A percentile compares a stretch with the other conserved stretches of the same genome.
Conservation (phyloP, 192 early-diverging fungal species). For the Umbelopsis ramanniana region DNA sequence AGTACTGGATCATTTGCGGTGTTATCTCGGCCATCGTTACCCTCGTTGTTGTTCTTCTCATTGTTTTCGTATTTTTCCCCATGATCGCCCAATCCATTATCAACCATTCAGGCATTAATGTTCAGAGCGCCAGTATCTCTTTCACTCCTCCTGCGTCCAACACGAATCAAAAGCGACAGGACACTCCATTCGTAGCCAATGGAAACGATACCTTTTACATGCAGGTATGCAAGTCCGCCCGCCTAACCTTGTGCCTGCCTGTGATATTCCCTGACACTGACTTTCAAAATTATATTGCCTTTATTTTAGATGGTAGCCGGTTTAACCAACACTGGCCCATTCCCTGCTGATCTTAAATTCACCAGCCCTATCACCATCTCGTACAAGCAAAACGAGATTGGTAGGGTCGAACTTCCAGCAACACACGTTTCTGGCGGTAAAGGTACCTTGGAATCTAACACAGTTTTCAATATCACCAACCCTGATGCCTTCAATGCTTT, state of each 20-base stretch:
- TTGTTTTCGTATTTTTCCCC: slow-evolving; percentile 58
- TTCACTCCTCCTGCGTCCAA: slow-evolving; percentile 28
- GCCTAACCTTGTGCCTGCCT: too few species aligned
- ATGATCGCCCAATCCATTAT: slow-evolving; percentile 52
- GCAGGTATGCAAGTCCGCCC: neutral
- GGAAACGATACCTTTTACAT: slow-evolving; percentile 13
- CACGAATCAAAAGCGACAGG: neutral
- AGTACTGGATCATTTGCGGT: slow-evolving; percentile 59
- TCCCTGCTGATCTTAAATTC: slow-evolving; percentile 54
- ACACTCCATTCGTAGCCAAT: neutral
- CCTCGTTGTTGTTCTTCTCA: slow-evolving; percentile 51
- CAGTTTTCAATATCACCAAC: slow-evolving; percentile 47
- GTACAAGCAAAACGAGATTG: slow-evolving; percentile 48
- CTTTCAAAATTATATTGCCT: neutral
- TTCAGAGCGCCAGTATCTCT: slow-evolving; percentile 47
- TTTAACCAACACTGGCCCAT: slow-evolving; percentile 44
- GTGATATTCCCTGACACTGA: too few species aligned
- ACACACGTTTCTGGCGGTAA: slow-evolving; percentile 48
- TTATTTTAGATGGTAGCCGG: slow-evolving; percentile 24
- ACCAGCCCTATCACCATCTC: slow-evolving; percentile 53
- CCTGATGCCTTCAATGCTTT: slow-evolving; percentile 46
- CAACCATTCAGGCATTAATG: slow-evolving; percentile 44
- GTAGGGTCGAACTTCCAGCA: slow-evolving; percentile 42
- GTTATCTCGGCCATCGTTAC: slow-evolving; percentile 50
- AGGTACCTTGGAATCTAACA: slow-evolving; percentile 37